Conservation (phyloP, 352 stramenopile species). For the Sclerospora graminicola region DNA sequence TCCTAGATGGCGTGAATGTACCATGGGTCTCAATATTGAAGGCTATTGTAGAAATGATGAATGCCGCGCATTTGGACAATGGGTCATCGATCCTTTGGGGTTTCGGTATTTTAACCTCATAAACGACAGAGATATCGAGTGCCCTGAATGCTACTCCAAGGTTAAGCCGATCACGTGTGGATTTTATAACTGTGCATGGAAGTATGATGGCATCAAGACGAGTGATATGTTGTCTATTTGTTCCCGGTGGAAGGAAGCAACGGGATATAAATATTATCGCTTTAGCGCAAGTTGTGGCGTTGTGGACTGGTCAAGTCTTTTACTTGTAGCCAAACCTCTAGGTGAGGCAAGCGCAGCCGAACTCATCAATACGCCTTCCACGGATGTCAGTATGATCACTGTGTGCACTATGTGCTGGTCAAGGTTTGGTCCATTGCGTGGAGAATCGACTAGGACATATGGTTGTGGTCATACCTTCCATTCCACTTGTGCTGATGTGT, state of each 20-base stretch:
- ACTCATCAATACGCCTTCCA: background rate
- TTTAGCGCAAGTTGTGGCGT: slow-evolving; percentile 3
- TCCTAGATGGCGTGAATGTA: slow-evolving; percentile 2
- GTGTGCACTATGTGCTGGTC: slow-evolving; percentile 15
- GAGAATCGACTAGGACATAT: background rate
- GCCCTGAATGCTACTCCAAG: background rate
- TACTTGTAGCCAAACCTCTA: slow-evolving; percentile 7
- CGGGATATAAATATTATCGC: slow-evolving; percentile 10
- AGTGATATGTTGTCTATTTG: slow-evolving; percentile 1
- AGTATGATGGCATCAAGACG: slow-evolving; percentile 16
- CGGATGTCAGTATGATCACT: background rate
- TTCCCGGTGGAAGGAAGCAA: slow-evolving; percentile 15
- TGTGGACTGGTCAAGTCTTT: slow-evolving; percentile 10
- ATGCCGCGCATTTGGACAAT: slow-evolving; percentile 10
- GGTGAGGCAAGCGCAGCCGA: background rate
- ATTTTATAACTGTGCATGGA: slow-evolving; percentile 26
- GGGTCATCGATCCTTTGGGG: slow-evolving; percentile 8
- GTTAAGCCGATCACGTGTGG: slow-evolving; percentile 21
- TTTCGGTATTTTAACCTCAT: slow-evolving; percentile 19
- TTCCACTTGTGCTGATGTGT: slow-evolving; percentile 5
- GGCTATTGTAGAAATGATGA: slow-evolving; percentile 7
- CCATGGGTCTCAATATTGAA: slow-evolving; percentile 24
- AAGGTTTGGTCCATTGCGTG: background rate
- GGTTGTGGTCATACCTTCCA: slow-evolving; percentile 14
- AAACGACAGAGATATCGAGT: slow-evolving; percentile 8